phyloP scores from a whole-genome alignment of 2,329 filamentous ascomycete genomes.

The Trichothecium sympodiale region DNA sequence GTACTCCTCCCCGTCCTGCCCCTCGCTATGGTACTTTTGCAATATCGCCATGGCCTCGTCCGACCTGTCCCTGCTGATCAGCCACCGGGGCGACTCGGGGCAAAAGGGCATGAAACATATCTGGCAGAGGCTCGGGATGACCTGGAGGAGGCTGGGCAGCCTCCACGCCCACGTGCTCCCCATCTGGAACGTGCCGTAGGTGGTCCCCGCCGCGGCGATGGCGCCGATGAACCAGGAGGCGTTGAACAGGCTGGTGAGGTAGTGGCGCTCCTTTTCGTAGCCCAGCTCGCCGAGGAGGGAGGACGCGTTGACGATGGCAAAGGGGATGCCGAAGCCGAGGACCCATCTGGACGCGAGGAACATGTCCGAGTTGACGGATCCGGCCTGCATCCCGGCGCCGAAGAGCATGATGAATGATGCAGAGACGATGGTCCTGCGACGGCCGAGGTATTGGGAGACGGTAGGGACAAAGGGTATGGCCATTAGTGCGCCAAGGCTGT shows the following conservation, averaged over 20 bases:
- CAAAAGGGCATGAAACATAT: conserved; percentile 8
- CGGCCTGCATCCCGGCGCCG: conserved; percentile 8
- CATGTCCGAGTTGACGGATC: conserved; percentile 14
- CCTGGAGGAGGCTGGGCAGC: conserved; percentile 13
- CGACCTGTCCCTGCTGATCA: conserved; percentile 23
- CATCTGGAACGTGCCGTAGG: conserved; percentile 15
- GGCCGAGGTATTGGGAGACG: conserved; percentile 25
- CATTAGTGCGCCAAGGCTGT: conserved; percentile 30
- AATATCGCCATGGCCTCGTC: conserved; percentile 23
- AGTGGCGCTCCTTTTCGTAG: conserved; percentile 11
- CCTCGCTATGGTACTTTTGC: conserved; percentile 30
- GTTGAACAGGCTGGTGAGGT: conserved; percentile 7
- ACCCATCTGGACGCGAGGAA: conserved; percentile 20
- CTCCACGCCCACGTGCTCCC: conserved; percentile 14
- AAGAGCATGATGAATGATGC: conserved; percentile 14
- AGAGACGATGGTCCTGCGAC: conserved; percentile 21
- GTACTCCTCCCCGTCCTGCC: conserved; percentile 18
- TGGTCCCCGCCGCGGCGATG: conserved; percentile 16
- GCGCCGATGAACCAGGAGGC: conserved; percentile 28
- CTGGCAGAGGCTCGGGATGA: conserved; percentile 9
- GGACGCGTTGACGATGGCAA: conserved; percentile 21
- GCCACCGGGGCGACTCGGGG: conserved; percentile 12
- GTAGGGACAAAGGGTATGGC: conserved; percentile 27
- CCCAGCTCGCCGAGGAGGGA: conserved; percentile 23
- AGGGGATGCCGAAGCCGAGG: conserved; percentile 21